These are phyloP conservation scores for Phialophora chinensis DNA, from an alignment of 2,329 filamentous ascomycete genomes.

Conservation along the genomic window DNA sequence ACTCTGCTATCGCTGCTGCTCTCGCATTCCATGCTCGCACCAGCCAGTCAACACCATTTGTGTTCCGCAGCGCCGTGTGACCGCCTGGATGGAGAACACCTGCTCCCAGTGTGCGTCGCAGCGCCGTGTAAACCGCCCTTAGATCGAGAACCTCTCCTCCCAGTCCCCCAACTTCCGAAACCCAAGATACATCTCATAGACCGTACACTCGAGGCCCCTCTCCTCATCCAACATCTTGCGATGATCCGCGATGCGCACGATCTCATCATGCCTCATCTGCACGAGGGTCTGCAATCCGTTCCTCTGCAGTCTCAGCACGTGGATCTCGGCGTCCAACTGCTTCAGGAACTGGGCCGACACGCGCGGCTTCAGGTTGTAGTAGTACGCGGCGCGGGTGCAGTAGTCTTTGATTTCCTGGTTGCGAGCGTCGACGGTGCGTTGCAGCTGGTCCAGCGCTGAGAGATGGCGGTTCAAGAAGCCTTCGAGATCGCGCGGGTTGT, in stretches of 20 bases:
- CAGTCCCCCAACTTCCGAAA: conserved; percentile 31
- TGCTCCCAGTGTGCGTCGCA: conserved; percentile 28
- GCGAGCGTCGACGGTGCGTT: conserved; percentile 18
- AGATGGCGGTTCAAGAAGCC: conserved; percentile 21
- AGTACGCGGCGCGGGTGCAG: conserved; percentile 18
- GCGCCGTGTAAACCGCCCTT: neutral
- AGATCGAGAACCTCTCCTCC: conserved; percentile 32
- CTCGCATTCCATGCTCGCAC: neutral
- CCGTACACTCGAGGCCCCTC: conserved; percentile 30
- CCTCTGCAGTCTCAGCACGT: conserved; percentile 26
- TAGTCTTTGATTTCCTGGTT: conserved; percentile 21
- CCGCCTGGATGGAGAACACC: conserved; percentile 17
- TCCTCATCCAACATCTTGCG: conserved; percentile 30
- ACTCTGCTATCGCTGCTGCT: neutral
- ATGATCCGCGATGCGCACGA: conserved; percentile 38
- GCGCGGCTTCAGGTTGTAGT: conserved; percentile 10
- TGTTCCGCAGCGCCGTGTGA: neutral
- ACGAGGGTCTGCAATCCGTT: conserved; percentile 24
- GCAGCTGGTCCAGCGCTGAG: conserved; percentile 14
- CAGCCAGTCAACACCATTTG: neutral
- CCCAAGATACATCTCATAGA: conserved; percentile 33
- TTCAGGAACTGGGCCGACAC: neutral
- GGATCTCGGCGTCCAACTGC: conserved; percentile 20
- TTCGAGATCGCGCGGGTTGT: conserved; percentile 22
- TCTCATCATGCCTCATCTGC: conserved; percentile 39